Base-by-base conservation (phyloP, 2,329 filamentous ascomycete species). In the Cercospora sp. region DNA sequence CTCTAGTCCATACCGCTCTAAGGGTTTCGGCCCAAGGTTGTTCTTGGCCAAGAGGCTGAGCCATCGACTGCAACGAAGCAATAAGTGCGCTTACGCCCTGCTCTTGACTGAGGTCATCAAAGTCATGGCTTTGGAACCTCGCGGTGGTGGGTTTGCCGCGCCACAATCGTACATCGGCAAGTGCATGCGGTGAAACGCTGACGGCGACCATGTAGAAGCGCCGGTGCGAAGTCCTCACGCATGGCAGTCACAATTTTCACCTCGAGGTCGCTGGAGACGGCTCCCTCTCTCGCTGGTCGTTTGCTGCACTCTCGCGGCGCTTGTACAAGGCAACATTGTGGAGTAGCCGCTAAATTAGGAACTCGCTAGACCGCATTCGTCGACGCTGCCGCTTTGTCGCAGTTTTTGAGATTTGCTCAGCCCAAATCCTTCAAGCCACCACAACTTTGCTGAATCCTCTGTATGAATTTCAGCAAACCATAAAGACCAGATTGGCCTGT, bases 351-450 rank as follows among this genome's bases (percentile, higher is more conserved):
- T 51, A 63, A 51, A 34, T 63, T 53, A 53, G 43, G 45, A 37
- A 32, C 7, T 18, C 61, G 61, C 61, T 63, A 63, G 45, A 40
- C 61, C 28, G 40, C 28, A 34, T 63, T 53, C 28, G 45, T 16
- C 16, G 60, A 13, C 18, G 10, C 28, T 43, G 26, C 32, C 60
- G 60, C 40, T 32, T 9, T 51, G 60, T 49, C 40, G 60, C 60
- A 62, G 21, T 55, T 45, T 49, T 61, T 40, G 58, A 55, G 61
- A 63, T 63, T 63, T 63, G 61, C 61, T 63, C 18, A 45, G 62
- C 62, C 62, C 51, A 32, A 58, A 64, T 64, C 62, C 62, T 64
- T 64, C 62, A 58, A 53, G 51, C 62, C 51, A 57, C 62, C 43
- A 9, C 43, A 37, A 53, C 45, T 57, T 16, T 12, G 58, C 21